Evolutionary conservation across 257 asterid species (phyloP).

Genomic region (Asclepias syriaca): DNA sequence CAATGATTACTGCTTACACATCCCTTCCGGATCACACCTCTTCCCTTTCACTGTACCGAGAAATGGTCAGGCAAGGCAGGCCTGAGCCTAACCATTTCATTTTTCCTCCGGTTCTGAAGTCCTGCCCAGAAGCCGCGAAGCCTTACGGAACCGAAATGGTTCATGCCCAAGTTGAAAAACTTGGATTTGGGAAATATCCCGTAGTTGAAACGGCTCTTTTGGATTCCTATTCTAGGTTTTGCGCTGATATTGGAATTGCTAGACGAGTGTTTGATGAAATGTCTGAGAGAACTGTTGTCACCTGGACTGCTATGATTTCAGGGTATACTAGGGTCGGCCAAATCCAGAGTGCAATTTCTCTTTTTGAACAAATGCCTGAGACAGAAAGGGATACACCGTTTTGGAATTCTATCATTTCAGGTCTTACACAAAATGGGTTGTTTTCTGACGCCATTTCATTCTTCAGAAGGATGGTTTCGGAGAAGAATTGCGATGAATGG

Average conservation of each 20-base stretch:
- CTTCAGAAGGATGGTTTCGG: slow-evolving; percentile 59
- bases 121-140: slow-evolving; percentile 46
- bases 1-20: slow-evolving; percentile 50
- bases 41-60: slow-evolving; percentile 46
- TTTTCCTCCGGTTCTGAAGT: slow-evolving; percentile 48
- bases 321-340: slow-evolving; percentile 58
- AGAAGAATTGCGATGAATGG: slow-evolving; percentile 27
- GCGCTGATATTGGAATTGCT: slow-evolving; percentile 39
- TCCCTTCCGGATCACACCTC: slow-evolving; percentile 39
- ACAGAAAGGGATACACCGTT: slow-evolving; percentile 56
- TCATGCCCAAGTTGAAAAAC: slow-evolving; percentile 60
- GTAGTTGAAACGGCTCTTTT: slow-evolving; percentile 64
- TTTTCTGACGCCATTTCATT: slow-evolving; percentile 57
- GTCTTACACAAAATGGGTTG: slow-evolving; percentile 70
- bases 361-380: slow-evolving; percentile 56
- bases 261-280: slow-evolving; percentile 69
- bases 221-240: slow-evolving; percentile 51
- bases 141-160: slow-evolving; percentile 50
- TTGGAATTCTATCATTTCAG: slow-evolving; percentile 78
- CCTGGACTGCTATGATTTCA: slow-evolving; percentile 86
- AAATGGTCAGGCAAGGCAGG: slow-evolving; percentile 42
- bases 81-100: slow-evolving; percentile 67
- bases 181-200: slow-evolving; percentile 44
- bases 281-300: slow-evolving; percentile 50
- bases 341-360: slow-evolving; percentile 52